Evolutionary conservation across 345 rosid genomes (phyloP), one percentile per base, ranked within the genome.

Genomic region (Kernera saxatilis): DNA sequence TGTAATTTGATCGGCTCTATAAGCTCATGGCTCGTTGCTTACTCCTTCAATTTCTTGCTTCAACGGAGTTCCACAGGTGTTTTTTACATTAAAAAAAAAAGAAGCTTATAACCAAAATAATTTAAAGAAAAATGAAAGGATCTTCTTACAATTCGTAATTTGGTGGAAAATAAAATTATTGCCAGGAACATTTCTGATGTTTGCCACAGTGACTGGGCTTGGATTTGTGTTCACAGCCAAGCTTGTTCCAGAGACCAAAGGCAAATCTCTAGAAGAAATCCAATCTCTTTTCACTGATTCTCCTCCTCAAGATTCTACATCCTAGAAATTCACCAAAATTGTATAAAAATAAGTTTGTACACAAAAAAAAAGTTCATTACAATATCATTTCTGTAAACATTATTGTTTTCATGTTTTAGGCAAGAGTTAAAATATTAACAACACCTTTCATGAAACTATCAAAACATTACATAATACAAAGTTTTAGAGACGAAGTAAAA

Each of bases 161-260:
- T 29, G 26, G n/a, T n/a, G 29, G n/a, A 14, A 33, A 32, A 19
- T 48, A 35, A 49, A 35, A 26, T 25, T 2, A 27, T 72, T 78
- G 59, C 84, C 84, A 84, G 84, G 83, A 29, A 70, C 75, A 43
- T 80, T 79, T 59, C 14, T 79, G 32, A 64, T 84, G 21, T 86
- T 67, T 19, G 80, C 80, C 15, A 73, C 12, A 2, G 64, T 79
- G 15, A 36, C 35, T 7, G 82, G 48, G 0, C 14, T 49, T 6
- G 82, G 85, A 23, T 71, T 82, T 13, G 19, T 81, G 29, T 84
- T 86, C 43, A 77, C 69, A 3, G 80, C 66, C 2, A 80, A 79
- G 72, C 30, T 77, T 52, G 86, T 84, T 33, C 88, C 88, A 0
- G 88, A 84, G 82, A 84, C 85, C 6, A 84, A 84, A 72, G 88